Conservation (phyloP, 495 filamentous ascomycete genomes). For the Filosporella fistucella region DNA sequence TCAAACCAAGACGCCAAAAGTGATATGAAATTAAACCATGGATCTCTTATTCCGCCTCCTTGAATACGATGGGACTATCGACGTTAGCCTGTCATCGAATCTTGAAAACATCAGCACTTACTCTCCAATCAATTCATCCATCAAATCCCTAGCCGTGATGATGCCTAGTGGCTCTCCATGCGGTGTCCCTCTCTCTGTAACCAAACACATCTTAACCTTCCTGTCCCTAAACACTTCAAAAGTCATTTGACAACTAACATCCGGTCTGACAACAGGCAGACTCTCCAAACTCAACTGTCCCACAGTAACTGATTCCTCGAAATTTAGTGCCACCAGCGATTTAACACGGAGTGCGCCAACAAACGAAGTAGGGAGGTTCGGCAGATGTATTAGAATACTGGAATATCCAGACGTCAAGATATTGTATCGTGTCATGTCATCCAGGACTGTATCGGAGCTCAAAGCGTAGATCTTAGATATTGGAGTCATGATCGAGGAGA, state of each 20-base stretch:
- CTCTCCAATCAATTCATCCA: slow-evolving; percentile 12
- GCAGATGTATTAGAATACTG: slow-evolving; percentile 1
- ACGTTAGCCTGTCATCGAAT: background rate
- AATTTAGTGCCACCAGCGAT: slow-evolving; percentile 1
- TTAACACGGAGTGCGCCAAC: slow-evolving; percentile 3
- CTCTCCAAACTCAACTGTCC: background rate
- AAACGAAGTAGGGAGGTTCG: background rate
- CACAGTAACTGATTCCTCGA: slow-evolving; percentile 2
- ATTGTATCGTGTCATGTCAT: slow-evolving; percentile 5
- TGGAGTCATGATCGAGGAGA: slow-evolving; percentile 10
- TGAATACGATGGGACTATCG: background rate
- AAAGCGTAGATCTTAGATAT: slow-evolving; percentile 6
- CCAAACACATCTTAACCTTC: slow-evolving; percentile 5
- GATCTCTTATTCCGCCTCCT: background rate
- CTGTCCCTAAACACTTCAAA: slow-evolving; percentile 6
- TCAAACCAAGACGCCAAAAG: background rate
- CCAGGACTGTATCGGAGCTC: slow-evolving; percentile 1
- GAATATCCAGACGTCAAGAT: slow-evolving; percentile 2
- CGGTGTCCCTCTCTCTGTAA: slow-evolving; percentile 5
- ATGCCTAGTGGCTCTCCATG: slow-evolving; percentile 6
- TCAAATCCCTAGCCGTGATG: slow-evolving; percentile 4
- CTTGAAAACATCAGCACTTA: background rate
- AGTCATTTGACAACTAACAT: background rate
- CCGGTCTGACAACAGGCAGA: background rate
- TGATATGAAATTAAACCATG: background rate